Evolutionary conservation across 1,284 basidiomycete genomes (phyloP), one percentile per base, ranked within the genome.

Genomic region (Pseudozyma hubeiensis): DNA sequence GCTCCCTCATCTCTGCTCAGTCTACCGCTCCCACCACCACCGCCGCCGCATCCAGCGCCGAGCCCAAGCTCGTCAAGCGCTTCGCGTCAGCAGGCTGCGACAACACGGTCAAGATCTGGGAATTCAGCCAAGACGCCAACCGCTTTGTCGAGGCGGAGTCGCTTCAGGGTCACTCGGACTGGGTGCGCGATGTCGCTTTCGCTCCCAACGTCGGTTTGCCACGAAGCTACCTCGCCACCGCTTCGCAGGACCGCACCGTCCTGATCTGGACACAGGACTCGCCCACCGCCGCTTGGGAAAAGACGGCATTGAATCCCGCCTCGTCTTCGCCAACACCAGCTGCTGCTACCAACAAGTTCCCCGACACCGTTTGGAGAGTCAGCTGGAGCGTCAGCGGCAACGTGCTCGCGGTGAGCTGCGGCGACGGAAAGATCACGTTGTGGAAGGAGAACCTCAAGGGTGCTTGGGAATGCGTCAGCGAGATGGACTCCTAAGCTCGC

Each of bases 361-460:
- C 81, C 5, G 81, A 81, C 54, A 81, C 81, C 4, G 94, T 98
- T 17, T 99, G 96, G 96, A 90, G 94, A 37, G 93, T 97, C 35
- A 94, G 92, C 60, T 98, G 96, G 96, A 95, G 93, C 78, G 88
- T 98, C 48, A 93, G 94, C 3, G 96, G 97, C 19, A 98, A 98
- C 82, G 90, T 99, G 57, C 88, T 99, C 49, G 95, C 96, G 0
- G 97, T 98, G 41, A 96, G 93, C 85, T 97, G 94, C 85, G 96
- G 95, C 14, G 97, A 99, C 85, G 96, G 97, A 30, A 97, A 97
- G 86, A 94, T 99, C 33, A 94, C 92, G 13, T 87, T 99, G 56
- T 99, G 95, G 96, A 99, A 99, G 87, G 96, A 99, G 87, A 96
- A 93, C 84, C 86, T 97, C 80, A 94, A 93, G 84, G 92, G 93